Evolutionary conservation across 106 monocot species (phyloP), one percentile per base, ranked within the genome.

Genomic region (Agapanthus africanus): DNA sequence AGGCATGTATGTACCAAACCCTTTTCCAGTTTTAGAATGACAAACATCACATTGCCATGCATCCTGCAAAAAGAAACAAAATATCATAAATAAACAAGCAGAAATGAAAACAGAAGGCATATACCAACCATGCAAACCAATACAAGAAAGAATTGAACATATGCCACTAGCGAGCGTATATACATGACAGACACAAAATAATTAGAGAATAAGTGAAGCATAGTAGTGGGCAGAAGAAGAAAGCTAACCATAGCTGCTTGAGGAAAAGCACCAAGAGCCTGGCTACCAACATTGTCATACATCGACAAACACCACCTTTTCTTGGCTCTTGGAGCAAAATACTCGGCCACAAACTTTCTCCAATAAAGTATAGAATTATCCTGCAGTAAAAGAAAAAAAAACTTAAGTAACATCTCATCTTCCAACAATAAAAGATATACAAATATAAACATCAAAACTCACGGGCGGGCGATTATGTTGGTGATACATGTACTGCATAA

Each of bases 401-500:
- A 21, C 40, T 36, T n/a, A n/a, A 42, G 32, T 37, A 34, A 36
- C 37, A 32, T 21, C 16, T 13, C 7, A 22, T 36, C 6, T 47
- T 13, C 25, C 30, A 74, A 31, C 25, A 79, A 51, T 40, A 73
- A 16, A 26, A 37, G 6, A n/a, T 25, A 68, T 26, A 54, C 51
- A 39, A 7, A 25, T 44, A 47, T 6, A 22, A 51, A 77, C 62
- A 76, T 39, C 32, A 69, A 35, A 74, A 70, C 89, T 82, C 52
- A 92, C 97, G 67, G 82, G 47, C 35, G 86, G 89, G 16, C 89
- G 76, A 49, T 90, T 78, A 37, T 89, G 84, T 70, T 83, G 88
- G 73, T 99, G 97, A 68, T 87, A 99, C 69, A 99, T 84, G 68
- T 90, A 99, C 57, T 99, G 92, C 97, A 90, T 92, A 59, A 92